Percentiles rank a stretch among this genome's conserved stretches.
These are phyloP conservation scores for Penicillium palitans DNA, from an alignment of 2,329 filamentous ascomycete species.

Conservation along the genomic window DNA sequence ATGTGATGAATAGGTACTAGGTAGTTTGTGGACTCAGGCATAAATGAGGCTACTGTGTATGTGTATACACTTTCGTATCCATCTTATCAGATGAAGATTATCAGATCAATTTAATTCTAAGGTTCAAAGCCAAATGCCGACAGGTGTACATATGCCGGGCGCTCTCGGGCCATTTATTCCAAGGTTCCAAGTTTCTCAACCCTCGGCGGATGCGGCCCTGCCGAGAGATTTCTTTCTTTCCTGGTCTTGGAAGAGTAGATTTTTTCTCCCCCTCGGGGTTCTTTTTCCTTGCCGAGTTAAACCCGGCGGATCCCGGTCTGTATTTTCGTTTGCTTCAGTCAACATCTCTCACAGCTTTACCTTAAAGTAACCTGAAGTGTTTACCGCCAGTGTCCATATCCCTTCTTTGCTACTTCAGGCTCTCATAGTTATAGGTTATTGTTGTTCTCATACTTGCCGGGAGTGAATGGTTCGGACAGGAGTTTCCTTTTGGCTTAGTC, in stretches of 20 bases:
- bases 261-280: background rate
- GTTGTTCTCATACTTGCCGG: too few relatives aligned
- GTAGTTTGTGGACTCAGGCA: background rate
- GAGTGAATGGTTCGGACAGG: too few relatives aligned
- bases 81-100: slow-evolving; percentile 3
- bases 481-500: too few relatives aligned
- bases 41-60: background rate
- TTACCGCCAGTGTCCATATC: background rate
- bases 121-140: background rate
- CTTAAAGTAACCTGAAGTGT: background rate
- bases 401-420: too few relatives aligned
- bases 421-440: too few relatives aligned
- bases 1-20: background rate
- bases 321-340: background rate
- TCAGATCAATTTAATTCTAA: background rate
- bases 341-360: background rate
- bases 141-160: background rate
- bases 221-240: background rate
- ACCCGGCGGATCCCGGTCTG: background rate
- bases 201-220: background rate
- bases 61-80: background rate
- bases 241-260: background rate
- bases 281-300: too few relatives aligned
- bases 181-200: too few relatives aligned
- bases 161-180: background rate